phyloP scores from a whole-genome alignment of 768 basidiomycete species.

The Boletus reticulatus region DNA sequence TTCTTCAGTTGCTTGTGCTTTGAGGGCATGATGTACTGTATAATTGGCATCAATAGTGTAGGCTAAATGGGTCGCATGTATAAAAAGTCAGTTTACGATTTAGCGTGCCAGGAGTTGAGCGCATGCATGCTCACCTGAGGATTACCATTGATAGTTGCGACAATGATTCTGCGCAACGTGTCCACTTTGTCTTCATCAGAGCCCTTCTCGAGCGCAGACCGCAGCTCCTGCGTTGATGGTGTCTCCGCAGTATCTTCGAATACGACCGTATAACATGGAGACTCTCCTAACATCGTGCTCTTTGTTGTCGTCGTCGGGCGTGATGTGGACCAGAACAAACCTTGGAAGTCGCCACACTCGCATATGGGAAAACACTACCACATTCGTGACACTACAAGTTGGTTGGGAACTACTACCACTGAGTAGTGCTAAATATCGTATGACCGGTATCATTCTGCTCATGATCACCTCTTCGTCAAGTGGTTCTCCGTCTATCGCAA shows the following conservation, averaged over 20 bases:
- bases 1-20: constrained; percentile 97
- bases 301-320: constrained; percentile 11
- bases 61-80: constrained; percentile 48
- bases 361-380: constrained; percentile 6
- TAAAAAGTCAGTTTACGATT: neutral
- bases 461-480: too few species aligned
- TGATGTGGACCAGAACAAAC: constrained; percentile 2
- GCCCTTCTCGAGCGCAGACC: constrained; percentile 86
- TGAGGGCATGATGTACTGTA: constrained; percentile 96
- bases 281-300: constrained; percentile 43
- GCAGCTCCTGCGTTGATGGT: constrained; percentile 79
- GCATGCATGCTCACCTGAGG: constrained; percentile 60
- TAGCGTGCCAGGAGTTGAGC: neutral
- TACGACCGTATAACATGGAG: constrained; percentile 76
- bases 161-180: constrained; percentile 91
- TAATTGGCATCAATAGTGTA: constrained; percentile 94
- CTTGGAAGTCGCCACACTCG: neutral
- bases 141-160: constrained; percentile 93
- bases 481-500: too few species aligned
- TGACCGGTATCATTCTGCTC: too few species aligned
- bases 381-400: constrained; percentile 1
- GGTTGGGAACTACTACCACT: too few species aligned
- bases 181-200: constrained; percentile 96
- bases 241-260: constrained; percentile 71
- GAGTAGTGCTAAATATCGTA: too few species aligned